These are phyloP conservation scores for Vaccinium darrowii DNA, from an alignment of 148 eudicot species.

Conservation along the genomic window DNA sequence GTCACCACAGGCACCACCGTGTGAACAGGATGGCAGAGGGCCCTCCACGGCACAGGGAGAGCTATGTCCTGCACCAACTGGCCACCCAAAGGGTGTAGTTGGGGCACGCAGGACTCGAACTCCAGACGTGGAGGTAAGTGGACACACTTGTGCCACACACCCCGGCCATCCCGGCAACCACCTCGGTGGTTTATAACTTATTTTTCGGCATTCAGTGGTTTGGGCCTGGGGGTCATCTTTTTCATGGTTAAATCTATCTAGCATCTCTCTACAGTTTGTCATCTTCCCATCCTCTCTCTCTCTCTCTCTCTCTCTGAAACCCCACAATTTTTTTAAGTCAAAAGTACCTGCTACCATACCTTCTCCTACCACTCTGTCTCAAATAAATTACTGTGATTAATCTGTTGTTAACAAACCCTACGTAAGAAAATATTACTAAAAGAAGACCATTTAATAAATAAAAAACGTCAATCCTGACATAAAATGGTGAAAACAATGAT, in stretches of 20 bases:
- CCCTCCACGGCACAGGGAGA: no score
- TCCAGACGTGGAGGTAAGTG: no score
- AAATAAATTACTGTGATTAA: neutral
- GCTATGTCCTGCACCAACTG: no score
- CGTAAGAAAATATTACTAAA: neutral
- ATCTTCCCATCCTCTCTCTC: conserved; percentile 1
- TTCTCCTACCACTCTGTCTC: conserved; percentile 1
- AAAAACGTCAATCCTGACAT: neutral
- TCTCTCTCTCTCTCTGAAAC: neutral
- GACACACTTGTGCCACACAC: no score
- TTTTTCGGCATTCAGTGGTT: neutral
- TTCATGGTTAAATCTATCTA: neutral
- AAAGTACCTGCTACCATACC: neutral
- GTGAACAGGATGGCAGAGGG: no score
- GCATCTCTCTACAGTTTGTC: neutral
- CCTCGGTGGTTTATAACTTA: no score
- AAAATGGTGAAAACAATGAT: neutral
- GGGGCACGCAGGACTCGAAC: no score
- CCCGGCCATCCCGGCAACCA: no score
- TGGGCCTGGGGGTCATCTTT: neutral
- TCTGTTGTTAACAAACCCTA: neutral
- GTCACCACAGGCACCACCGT: no score
- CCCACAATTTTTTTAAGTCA: neutral
- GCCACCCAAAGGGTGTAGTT: no score
- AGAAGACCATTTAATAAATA: neutral